Evolutionary conservation across 257 asterid genomes (phyloP).

Genomic region (Ophiorrhiza pumila): DNA sequence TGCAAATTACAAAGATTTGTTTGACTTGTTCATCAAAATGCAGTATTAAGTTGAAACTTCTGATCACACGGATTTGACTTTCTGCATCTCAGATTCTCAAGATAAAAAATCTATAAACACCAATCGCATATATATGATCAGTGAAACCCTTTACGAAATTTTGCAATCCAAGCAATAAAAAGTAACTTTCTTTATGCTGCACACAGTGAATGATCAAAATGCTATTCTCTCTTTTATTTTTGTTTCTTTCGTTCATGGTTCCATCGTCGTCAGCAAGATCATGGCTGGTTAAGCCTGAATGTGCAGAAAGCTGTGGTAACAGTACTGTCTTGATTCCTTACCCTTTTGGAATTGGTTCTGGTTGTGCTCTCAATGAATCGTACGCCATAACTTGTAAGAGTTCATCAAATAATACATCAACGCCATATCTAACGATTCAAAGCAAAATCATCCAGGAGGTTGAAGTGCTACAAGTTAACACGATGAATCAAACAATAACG

Average conservation of each 20-base stretch:
- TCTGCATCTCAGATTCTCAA: too few species aligned
- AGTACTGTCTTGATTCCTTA: conserved; percentile 4
- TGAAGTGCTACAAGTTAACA: conserved; percentile 7
- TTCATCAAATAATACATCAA: neutral
- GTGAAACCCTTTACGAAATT: too few species aligned
- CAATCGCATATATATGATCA: too few species aligned
- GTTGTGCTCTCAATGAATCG: conserved; percentile 18
- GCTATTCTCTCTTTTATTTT: neutral
- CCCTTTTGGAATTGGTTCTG: conserved; percentile 27
- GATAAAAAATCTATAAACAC: too few species aligned
- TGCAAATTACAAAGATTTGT: too few species aligned
- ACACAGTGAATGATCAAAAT: neutral
- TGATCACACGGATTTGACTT: too few species aligned
- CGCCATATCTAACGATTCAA: too few species aligned
- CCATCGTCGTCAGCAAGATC: neutral
- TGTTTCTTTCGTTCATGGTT: neutral
- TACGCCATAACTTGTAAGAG: conserved; percentile 8
- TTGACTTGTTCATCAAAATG: too few species aligned
- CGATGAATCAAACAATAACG: conserved; percentile 9
- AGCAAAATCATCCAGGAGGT: conserved; percentile 13
- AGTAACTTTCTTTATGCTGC: too few species aligned
- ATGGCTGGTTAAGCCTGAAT: conserved; percentile 8
- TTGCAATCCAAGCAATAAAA: too few species aligned
- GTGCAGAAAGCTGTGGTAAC: conserved; percentile 4
- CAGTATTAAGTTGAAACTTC: too few species aligned